Evolutionary conservation across 495 filamentous ascomycete genomes (phyloP), one percentile per base, ranked within the genome.

Genomic region (Letharia columbiana): DNA sequence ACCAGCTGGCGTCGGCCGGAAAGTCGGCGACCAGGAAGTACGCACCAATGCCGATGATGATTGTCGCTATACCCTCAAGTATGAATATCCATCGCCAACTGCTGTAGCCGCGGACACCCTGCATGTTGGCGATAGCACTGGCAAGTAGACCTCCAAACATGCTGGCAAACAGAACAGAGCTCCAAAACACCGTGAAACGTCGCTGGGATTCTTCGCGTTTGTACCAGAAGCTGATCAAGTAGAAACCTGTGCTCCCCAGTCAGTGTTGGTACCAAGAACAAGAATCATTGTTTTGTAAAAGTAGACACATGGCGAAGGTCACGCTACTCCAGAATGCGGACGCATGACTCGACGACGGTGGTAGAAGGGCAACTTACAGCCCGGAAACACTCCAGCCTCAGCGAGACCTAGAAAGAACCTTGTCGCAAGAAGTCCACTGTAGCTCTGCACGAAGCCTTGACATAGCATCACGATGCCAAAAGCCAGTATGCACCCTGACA

Each of bases 321-420:
- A 33, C 44, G 44, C 44, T 4, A 2, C 1, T 18, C 7, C 17
- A 12, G 1, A 18, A 47, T 20, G 17, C 17, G 44, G 44, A 47
- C 9, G 20, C 20, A 10, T 10, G 8, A 7, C 47, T 23, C 7
- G 8, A 50, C n/a, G n/a, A 23, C 47, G 7, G 4, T 23, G 6
- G 47, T 23, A 23, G 20, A 23, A 18, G 41, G 39, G 15, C 31
- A 10, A 56, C 68, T n/a, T 64, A 64, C 50, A 67, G 13, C 74
- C 75, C 18, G 75, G 75, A 64, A 75, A 76, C 8, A 75, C 49
- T 4, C 75, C 75, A 35, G 74, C 71, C 62, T 76, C 74, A 13
- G 70, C 67, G 7, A 75, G 41, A 28, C 74, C 74, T 9, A 91
- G 77, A 69, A 91, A 86, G 78, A 91, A 91, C n/a, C 86, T 79